phyloP scores from a whole-genome alignment of 2,329 filamentous ascomycete species.

The Scolecobasidium constrictum region DNA sequence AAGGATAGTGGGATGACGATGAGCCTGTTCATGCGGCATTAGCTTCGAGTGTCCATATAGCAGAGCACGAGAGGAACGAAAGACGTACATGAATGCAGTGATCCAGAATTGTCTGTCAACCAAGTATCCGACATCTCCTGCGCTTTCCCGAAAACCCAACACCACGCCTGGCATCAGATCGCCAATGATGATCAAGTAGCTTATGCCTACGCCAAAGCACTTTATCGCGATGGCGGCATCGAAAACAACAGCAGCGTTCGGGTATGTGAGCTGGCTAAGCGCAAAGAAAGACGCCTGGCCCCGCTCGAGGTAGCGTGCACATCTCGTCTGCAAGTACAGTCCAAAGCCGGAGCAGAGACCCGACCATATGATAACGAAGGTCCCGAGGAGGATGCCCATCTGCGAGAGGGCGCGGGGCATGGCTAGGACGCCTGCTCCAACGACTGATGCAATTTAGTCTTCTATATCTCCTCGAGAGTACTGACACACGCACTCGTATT shows the following conservation, averaged over 20 bases:
- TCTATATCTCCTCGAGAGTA: not conserved
- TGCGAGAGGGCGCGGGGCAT: conserved; percentile 94
- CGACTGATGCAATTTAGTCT: conserved; percentile 44
- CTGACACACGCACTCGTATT: conserved; percentile 75
- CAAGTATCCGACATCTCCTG: conserved; percentile 58
- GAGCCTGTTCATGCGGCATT: conserved; percentile 43
- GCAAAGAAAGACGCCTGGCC: conserved; percentile 89
- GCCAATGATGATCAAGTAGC: conserved; percentile 97
- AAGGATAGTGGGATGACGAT: conserved; percentile 93
- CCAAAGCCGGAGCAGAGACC: conserved; percentile 83
- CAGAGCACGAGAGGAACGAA: not conserved
- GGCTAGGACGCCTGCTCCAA: conserved; percentile 87
- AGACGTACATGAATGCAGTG: conserved; percentile 76
- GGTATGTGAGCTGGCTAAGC: conserved; percentile 93
- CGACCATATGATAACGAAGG: conserved; percentile 81
- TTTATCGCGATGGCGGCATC: conserved; percentile 95
- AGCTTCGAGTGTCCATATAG: not conserved
- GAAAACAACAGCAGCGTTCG: conserved; percentile 89
- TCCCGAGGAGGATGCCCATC: conserved; percentile 83
- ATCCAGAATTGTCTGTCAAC: conserved; percentile 95
- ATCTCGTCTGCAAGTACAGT: conserved; percentile 86
- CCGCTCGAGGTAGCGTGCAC: conserved; percentile 83
- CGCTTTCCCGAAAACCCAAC: conserved; percentile 60
- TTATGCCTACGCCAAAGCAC: conserved; percentile 94
- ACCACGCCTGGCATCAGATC: conserved; percentile 96